Evolutionary conservation across 257 asterid genomes (phyloP), one percentile per base, ranked within the genome.

Genomic region (Verbascum thapsus): DNA sequence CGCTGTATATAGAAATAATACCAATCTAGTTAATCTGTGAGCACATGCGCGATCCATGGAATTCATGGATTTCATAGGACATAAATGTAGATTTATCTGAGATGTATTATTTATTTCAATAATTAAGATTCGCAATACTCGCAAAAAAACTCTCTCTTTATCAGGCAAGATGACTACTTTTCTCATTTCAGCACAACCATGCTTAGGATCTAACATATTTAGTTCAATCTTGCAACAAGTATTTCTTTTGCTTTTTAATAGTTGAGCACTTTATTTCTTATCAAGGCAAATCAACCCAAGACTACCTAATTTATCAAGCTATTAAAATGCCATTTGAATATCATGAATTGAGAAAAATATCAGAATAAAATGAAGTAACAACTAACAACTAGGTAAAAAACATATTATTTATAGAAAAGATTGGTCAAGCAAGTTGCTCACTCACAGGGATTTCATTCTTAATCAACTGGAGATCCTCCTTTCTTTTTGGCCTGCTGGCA

Each of bases 401-500:
- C 12, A 47, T 40, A 34, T 53, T 11, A 17, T 16, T 8, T 13
- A 67, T n/a, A 61, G 53, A 64, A 22, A 20, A 58, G 58, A 47
- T 23, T 53, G 49, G 18, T 15, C 48, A 65, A 53, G 60, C 41
- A 64, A 70, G 60, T 58, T 41, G 67, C 42, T 58, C 37, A 79
- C 96, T 88, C 64, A 80, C 86, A 38, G 67, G 69, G 61, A 38
- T 57, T n/a, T 68, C 68, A 55, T 75, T 73, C 56, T 49, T 47
- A 15, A 53, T 41, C 40, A 61, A 35, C 30, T 61, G 63, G 61
- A 35, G 43, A 38, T 60, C 71, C 42, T 68, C 60, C 74, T 64
- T 79, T n/a, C 68, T 84, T 70, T 23, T 50, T 50, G 92, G 95
- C 68, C 35, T 84, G 64, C 63, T 53, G 53, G 58, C 74, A 23